Evolutionary conservation across 2,329 filamentous ascomycete genomes (phyloP).

Genomic region (Hypoxylon sp.): DNA sequence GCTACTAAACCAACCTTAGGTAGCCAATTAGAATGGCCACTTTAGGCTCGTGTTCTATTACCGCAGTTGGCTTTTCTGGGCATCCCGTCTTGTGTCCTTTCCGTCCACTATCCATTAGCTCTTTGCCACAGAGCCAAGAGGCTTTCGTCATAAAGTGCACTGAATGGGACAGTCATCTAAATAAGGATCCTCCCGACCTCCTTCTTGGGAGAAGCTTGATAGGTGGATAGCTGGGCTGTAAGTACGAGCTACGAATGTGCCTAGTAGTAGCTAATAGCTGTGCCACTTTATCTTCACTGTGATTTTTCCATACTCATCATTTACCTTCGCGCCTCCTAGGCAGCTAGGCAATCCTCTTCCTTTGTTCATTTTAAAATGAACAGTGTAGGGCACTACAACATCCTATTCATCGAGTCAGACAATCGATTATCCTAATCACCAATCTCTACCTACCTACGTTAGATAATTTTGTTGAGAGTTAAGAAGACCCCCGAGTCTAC

Average conservation of each 20-base stretch:
- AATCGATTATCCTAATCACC: constrained; percentile 3
- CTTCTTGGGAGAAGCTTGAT: too few species aligned
- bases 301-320: too few species aligned
- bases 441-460: constrained; percentile 5
- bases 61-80: constrained; percentile 26
- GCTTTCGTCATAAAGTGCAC: constrained; percentile 12
- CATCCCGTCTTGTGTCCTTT: background rate
- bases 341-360: background rate
- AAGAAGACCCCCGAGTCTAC: too few species aligned
- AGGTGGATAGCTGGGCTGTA: constrained; percentile 18
- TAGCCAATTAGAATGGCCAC: constrained; percentile 33
- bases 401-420: background rate
- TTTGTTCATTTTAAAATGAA: background rate
- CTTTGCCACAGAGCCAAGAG: constrained; percentile 22
- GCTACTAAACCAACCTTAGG: constrained; percentile 8
- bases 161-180: background rate
- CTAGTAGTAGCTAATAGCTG: background rate
- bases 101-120: constrained; percentile 5
- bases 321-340: background rate
- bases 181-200: background rate
- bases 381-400: background rate
- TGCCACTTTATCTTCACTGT: background rate
- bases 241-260: background rate
- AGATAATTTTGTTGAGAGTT: background rate
- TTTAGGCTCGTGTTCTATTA: constrained; percentile 31